Conservation (phyloP, 805 yeast species). For the Yamadazyma philogaea region DNA sequence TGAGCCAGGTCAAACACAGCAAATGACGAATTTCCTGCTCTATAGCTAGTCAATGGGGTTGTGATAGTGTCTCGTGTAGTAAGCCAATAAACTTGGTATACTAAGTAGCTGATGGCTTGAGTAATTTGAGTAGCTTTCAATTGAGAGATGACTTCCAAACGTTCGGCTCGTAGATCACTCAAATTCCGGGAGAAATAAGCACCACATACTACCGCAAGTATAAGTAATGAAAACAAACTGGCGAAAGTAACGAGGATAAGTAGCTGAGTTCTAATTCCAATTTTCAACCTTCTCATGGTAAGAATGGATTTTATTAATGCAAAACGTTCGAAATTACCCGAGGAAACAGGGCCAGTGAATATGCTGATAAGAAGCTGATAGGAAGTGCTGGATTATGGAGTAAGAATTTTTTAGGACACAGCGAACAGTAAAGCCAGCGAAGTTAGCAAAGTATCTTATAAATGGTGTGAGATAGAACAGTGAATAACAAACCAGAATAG, state of each 20-base stretch:
- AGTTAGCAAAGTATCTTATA: too few species aligned
- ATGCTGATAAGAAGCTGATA: neutral
- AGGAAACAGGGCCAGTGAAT: neutral
- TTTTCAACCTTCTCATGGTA: conserved; percentile 39
- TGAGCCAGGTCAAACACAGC: conserved; percentile 43
- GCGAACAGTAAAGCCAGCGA: too few species aligned
- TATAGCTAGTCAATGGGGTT: conserved; percentile 54
- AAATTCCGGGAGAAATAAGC: conserved; percentile 67
- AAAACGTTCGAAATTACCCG: too few species aligned
- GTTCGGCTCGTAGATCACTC: conserved; percentile 60
- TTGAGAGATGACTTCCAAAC: conserved; percentile 74
- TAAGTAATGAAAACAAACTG: conserved; percentile 64
- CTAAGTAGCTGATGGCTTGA: conserved; percentile 60
- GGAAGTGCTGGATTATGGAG: too few species aligned
- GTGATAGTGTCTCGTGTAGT: conserved; percentile 60
- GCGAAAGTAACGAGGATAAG: conserved; percentile 67
- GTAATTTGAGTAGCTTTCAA: conserved; percentile 75
- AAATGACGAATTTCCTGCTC: conserved; percentile 68
- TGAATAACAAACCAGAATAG: neutral
- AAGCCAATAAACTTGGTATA: conserved; percentile 67
- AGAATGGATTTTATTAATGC: too few species aligned
- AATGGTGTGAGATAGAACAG: neutral
- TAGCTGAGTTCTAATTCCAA: conserved; percentile 75
- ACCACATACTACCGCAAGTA: conserved; percentile 71
- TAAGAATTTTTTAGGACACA: too few species aligned